Evolutionary conservation across 164 flowering plant genomes (phyloP).

Genomic region (Macadamia tetraphylla): DNA sequence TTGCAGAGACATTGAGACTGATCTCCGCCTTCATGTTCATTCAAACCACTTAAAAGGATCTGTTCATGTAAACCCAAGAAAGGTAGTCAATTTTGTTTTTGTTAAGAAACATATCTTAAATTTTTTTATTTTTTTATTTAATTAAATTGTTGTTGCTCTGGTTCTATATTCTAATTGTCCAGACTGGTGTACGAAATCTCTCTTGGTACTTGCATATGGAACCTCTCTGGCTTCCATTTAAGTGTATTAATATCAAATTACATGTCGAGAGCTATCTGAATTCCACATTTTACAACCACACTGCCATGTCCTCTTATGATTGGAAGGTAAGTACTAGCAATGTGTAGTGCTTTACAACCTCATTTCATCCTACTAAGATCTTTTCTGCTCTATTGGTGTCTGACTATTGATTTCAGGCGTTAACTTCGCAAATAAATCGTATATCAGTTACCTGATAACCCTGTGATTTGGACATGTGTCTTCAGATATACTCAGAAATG

Average conservation of each 20-base stretch:
- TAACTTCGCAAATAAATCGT: background rate
- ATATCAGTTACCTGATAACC: background rate
- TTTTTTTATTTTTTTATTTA: background rate
- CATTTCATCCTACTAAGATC: background rate
- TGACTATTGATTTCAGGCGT: background rate
- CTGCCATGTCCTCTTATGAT: constrained; percentile 25
- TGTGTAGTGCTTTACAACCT: background rate
- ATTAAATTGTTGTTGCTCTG: background rate
- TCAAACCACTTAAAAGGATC: constrained; percentile 24
- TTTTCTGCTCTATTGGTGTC: background rate
- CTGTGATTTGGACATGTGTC: constrained; percentile 6
- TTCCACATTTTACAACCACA: constrained; percentile 23
- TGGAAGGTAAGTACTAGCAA: constrained; percentile 19
- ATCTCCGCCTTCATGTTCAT: constrained; percentile 34
- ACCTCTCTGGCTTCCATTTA: constrained; percentile 24
- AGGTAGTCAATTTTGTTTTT: constrained; percentile 17
- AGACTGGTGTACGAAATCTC: constrained; percentile 31
- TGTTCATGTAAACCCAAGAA: constrained; percentile 25
- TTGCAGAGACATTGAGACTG: constrained; percentile 29
- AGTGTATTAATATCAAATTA: constrained; percentile 22
- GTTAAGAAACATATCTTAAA: background rate
- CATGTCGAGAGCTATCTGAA: constrained; percentile 22
- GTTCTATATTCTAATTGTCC: constrained; percentile 4
- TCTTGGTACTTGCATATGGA: constrained; percentile 27
- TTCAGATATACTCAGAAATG: constrained; percentile 30